Conservation (phyloP, 2,329 filamentous ascomycete genomes). For the Penicillium freii region DNA sequence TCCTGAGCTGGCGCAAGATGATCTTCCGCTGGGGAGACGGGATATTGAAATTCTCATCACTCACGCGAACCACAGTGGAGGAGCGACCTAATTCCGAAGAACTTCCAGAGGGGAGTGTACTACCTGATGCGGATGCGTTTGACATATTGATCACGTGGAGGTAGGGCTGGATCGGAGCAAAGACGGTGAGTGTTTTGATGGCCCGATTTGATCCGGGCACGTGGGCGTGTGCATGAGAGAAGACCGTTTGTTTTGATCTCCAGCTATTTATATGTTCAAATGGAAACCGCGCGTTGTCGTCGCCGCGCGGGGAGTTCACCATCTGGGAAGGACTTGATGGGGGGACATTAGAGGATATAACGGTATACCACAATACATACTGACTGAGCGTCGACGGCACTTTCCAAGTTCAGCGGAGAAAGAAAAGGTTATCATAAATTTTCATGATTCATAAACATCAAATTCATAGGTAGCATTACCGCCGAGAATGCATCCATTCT, state of each 20-base stretch:
- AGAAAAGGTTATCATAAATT: neutral
- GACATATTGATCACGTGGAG: neutral
- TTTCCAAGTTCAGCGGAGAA: neutral
- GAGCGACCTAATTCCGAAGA: neutral
- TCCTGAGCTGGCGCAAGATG: neutral
- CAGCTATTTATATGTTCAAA: neutral
- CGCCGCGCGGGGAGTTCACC: neutral
- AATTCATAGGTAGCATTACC: conserved; percentile 3
- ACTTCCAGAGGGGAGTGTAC: neutral
- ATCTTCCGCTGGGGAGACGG: neutral
- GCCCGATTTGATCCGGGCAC: neutral
- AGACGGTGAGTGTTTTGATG: neutral
- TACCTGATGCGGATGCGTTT: neutral
- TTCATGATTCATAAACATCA: neutral
- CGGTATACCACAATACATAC: neutral
- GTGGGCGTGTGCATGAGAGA: neutral
- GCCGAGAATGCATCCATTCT: conserved; percentile 25
- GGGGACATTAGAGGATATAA: too few species aligned
- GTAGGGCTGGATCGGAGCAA: too few species aligned
- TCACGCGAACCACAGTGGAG: neutral
- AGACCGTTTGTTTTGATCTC: neutral
- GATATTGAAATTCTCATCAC: conserved; percentile 6
- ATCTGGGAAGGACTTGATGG: neutral
- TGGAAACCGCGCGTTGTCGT: neutral
- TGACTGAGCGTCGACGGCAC: neutral